Percentiles rank a stretch among this genome's conserved stretches.
These are phyloP conservation scores for Ustilago tritici DNA, from an alignment of 1,284 basidiomycete genomes.

Conservation along the genomic window DNA sequence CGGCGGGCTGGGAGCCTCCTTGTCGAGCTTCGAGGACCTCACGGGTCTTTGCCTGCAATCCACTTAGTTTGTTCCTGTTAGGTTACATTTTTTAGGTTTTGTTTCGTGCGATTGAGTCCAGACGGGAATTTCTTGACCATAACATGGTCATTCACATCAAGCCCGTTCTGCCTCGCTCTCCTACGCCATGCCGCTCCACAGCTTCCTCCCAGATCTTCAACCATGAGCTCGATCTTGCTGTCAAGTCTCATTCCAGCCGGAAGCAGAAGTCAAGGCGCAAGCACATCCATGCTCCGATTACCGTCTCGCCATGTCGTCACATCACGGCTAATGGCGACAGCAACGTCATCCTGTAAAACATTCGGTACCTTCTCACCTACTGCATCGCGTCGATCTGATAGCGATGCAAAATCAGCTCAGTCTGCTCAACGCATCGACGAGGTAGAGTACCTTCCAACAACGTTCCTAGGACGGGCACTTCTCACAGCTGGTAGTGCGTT, in stretches of 20 bases:
- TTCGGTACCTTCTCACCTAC: constrained; percentile 14
- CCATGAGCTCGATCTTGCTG: constrained; percentile 13
- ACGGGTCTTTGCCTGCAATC: too few species aligned
- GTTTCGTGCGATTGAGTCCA: too few species aligned
- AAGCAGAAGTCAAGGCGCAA: constrained; percentile 15
- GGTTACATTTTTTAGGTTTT: too few species aligned
- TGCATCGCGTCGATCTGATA: constrained; percentile 7
- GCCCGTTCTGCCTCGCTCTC: not conserved
- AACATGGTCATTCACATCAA: too few species aligned
- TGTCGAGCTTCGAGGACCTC: too few species aligned
- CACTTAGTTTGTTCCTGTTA: too few species aligned
- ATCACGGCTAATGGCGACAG: not conserved
- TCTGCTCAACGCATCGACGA: constrained; percentile 25
- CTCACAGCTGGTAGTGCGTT: constrained; percentile 87
- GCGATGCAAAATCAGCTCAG: not conserved
- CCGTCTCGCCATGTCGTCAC: not conserved
- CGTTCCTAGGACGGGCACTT: constrained; percentile 71
- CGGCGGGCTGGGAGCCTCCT: too few species aligned
- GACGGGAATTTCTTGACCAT: too few species aligned
- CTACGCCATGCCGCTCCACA: not conserved
- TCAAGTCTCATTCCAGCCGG: constrained; percentile 20
- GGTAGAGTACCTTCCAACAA: constrained; percentile 35
- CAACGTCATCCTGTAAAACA: not conserved
- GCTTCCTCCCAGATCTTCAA: not conserved
- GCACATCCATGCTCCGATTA: constrained; percentile 24